A percentile compares a stretch with the other conserved stretches of the same genome.
These are phyloP conservation scores for Hymenoscyphus infarciens DNA, from an alignment of 2,329 filamentous ascomycete species.

Conservation along the genomic window DNA sequence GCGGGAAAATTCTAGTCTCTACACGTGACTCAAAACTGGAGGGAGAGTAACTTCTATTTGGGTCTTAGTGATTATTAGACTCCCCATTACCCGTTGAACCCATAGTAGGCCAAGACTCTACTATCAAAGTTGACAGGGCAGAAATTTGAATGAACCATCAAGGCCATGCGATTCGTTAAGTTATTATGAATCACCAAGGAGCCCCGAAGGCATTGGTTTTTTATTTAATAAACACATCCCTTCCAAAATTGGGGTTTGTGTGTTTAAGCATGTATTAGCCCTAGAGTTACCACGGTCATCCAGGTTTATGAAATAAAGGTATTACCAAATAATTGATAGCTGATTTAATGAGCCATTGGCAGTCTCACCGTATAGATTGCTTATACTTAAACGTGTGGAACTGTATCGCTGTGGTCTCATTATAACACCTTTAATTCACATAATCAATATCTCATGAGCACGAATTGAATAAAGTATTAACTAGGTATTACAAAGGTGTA, in stretches of 20 bases:
- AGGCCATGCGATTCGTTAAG: conserved; percentile 17
- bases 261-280: conserved; percentile 13
- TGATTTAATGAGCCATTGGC: conserved; percentile 17
- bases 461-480: conserved; percentile 15
- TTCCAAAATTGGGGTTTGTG: conserved; percentile 15
- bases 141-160: conserved; percentile 9
- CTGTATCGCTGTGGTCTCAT: not conserved
- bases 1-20: not conserved
- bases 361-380: conserved; percentile 14
- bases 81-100: too few species aligned
- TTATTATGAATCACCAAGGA: conserved; percentile 17
- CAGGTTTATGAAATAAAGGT: conserved; percentile 17
- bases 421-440: not conserved
- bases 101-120: too few species aligned
- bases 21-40: not conserved
- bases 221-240: conserved; percentile 17
- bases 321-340: conserved; percentile 21
- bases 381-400: not conserved
- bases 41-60: too few species aligned
- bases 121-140: too few species aligned
- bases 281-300: conserved; percentile 17
- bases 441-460: not conserved
- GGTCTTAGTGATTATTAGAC: too few species aligned
- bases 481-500: conserved; percentile 18
- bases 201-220: conserved; percentile 16